These are phyloP conservation scores for Xerocomellus chrysenteron DNA, from an alignment of 768 basidiomycete species.

Conservation along the genomic window DNA sequence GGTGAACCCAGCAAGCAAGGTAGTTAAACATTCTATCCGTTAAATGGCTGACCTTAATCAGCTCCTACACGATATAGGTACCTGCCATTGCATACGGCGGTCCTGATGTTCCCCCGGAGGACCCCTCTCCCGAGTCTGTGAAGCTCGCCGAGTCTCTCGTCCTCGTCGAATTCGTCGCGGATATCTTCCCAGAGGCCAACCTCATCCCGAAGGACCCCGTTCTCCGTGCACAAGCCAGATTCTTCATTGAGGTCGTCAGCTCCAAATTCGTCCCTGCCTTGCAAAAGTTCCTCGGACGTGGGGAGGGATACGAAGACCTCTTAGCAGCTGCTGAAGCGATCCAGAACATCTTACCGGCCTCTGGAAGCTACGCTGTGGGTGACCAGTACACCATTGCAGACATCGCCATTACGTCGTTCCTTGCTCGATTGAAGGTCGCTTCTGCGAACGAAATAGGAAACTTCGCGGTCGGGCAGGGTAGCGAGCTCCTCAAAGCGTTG, in stretches of 20 bases:
- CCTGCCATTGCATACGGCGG: slow-evolving; percentile 57
- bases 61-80: slow-evolving; percentile 1
- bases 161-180: slow-evolving; percentile 66
- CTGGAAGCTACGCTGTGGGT: slow-evolving; percentile 39
- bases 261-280: slow-evolving; percentile 45
- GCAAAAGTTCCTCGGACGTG: slow-evolving; percentile 36
- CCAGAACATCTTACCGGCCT: slow-evolving; percentile 47
- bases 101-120: slow-evolving; percentile 50
- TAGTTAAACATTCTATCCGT: slow-evolving; percentile 14
- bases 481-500: slow-evolving; percentile 42
- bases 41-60: neutral
- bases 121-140: slow-evolving; percentile 56
- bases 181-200: slow-evolving; percentile 47
- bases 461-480: slow-evolving; percentile 49
- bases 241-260: slow-evolving; percentile 58
- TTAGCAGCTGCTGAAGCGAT: slow-evolving; percentile 46
- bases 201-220: slow-evolving; percentile 59
- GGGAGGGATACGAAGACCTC: slow-evolving; percentile 42
- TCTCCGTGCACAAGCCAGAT: slow-evolving; percentile 54
- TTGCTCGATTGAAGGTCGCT: slow-evolving; percentile 48
- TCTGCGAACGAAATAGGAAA: slow-evolving; percentile 52
- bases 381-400: slow-evolving; percentile 54
- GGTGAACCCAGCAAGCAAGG: slow-evolving; percentile 69
- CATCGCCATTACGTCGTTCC: slow-evolving; percentile 57
- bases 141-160: slow-evolving; percentile 67